Evolutionary conservation across 106 monocot genomes (phyloP).

Genomic region (Allium cepa): DNA sequence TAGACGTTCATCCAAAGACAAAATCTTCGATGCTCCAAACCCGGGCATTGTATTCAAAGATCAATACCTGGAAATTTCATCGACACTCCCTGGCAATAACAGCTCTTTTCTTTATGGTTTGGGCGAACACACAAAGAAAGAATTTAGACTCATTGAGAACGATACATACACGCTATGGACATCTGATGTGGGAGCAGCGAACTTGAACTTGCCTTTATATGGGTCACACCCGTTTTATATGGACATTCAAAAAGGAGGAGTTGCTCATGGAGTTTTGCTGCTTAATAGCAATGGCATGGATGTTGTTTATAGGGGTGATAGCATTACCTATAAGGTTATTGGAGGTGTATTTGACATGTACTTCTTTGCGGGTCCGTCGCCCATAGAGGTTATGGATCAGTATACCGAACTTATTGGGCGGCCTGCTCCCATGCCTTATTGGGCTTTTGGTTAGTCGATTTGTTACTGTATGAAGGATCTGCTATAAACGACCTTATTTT

Average conservation of each 20-base stretch:
- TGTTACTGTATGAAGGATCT: background rate
- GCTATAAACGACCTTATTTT: background rate
- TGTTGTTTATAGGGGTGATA: slow-evolving; percentile 17
- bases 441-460: slow-evolving; percentile 50
- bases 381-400: slow-evolving; percentile 32
- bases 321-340: slow-evolving; percentile 45
- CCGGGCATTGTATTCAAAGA: slow-evolving; percentile 36
- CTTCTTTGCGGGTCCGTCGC: slow-evolving; percentile 39
- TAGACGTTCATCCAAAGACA: slow-evolving; percentile 21
- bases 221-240: slow-evolving; percentile 71
- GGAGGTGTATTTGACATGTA: slow-evolving; percentile 45
- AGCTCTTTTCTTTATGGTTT: slow-evolving; percentile 36
- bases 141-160: slow-evolving; percentile 18
- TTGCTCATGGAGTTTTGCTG: slow-evolving; percentile 34
- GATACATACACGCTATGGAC: slow-evolving; percentile 60
- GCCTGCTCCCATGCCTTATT: slow-evolving; percentile 44
- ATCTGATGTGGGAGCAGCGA: slow-evolving; percentile 26
- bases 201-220: slow-evolving; percentile 42
- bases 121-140: slow-evolving; percentile 60
- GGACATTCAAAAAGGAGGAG: slow-evolving; percentile 27
- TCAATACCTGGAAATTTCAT: slow-evolving; percentile 38
- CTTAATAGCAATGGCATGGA: slow-evolving; percentile 59
- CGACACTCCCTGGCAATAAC: slow-evolving; percentile 14
- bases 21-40: slow-evolving; percentile 2
- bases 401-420: slow-evolving; percentile 45